Conservation (phyloP, 352 stramenopile species). For the Phytophthora agathidicida region DNA sequence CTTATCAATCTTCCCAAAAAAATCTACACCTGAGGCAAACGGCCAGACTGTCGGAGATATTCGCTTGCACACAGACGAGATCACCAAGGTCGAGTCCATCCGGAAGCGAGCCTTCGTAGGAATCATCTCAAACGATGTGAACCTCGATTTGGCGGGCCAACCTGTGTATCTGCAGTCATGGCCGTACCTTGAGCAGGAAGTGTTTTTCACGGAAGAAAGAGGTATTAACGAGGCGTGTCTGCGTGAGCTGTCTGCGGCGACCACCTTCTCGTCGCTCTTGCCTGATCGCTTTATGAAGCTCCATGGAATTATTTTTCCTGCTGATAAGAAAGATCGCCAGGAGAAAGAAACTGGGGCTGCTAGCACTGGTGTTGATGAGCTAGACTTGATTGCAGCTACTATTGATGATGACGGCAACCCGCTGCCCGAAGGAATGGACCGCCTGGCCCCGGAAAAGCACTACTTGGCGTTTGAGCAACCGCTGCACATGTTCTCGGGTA, state of each 20-base stretch:
- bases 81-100: conserved; percentile 60
- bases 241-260: conserved; percentile 58
- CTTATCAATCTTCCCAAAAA: conserved; percentile 48
- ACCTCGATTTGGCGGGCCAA: conserved; percentile 54
- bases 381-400: conserved; percentile 39
- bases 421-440: conserved; percentile 38
- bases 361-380: conserved; percentile 37
- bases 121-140: conserved; percentile 37
- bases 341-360: conserved; percentile 7
- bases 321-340: conserved; percentile 39
- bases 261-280: conserved; percentile 45
- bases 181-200: conserved; percentile 72
- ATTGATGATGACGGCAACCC: conserved; percentile 42
- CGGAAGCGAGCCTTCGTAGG: conserved; percentile 75
- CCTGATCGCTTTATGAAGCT: conserved; percentile 67
- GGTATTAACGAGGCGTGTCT: conserved; percentile 61
- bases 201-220: conserved; percentile 50
- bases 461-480: conserved; percentile 85
- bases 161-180: conserved; percentile 79
- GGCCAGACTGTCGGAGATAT: conserved; percentile 24
- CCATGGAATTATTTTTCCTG: conserved; percentile 75
- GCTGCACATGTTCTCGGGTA: conserved; percentile 74
- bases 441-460: conserved; percentile 50
- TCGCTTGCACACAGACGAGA: conserved; percentile 49
- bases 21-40: conserved; percentile 26